Conservation (phyloP, 1,284 basidiomycete genomes). For the Gomphus bonarii region DNA sequence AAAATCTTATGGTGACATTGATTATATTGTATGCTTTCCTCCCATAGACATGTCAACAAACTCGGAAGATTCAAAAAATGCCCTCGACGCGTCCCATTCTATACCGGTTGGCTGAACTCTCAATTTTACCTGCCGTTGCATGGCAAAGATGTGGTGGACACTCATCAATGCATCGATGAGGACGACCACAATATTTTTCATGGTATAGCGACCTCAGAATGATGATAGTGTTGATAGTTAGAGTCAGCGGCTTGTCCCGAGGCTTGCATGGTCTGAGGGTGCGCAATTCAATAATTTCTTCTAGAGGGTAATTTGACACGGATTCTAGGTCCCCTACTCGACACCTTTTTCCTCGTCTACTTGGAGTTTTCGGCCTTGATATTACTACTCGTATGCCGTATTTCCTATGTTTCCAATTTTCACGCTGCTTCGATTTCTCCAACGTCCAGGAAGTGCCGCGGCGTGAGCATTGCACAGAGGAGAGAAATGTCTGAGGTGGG, state of each 20-base stretch:
- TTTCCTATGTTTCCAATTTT: conserved; percentile 42
- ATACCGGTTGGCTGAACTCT: conserved; percentile 42
- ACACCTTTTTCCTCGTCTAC: conserved; percentile 33
- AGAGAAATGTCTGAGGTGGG: conserved; percentile 43
- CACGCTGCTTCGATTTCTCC: conserved; percentile 36
- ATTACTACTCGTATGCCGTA: conserved; percentile 36
- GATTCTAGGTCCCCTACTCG: conserved; percentile 16
- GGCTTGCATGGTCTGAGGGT: conserved; percentile 54
- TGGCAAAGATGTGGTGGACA: conserved; percentile 34
- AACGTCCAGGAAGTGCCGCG: conserved; percentile 21
- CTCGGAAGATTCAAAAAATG: conserved; percentile 27
- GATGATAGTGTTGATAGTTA: conserved; percentile 46
- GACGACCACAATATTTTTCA: conserved; percentile 42
- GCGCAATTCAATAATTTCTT: neutral
- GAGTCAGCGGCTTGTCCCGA: conserved; percentile 38
- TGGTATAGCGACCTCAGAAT: conserved; percentile 61
- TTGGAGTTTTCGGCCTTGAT: conserved; percentile 46
- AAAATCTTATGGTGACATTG: conserved; percentile 51
- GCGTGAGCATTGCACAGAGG: conserved; percentile 30
- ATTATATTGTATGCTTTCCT: conserved; percentile 45
- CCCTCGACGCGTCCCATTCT: conserved; percentile 38
- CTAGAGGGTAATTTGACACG: conserved; percentile 6
- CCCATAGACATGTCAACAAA: conserved; percentile 20
- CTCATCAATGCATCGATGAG: conserved; percentile 42
- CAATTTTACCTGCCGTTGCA: conserved; percentile 46